Percentiles rank a stretch among this genome's conserved stretches.
Conservation (phyloP, 2,329 filamentous ascomycete genomes). For the Xenoacremonium recifei region DNA sequence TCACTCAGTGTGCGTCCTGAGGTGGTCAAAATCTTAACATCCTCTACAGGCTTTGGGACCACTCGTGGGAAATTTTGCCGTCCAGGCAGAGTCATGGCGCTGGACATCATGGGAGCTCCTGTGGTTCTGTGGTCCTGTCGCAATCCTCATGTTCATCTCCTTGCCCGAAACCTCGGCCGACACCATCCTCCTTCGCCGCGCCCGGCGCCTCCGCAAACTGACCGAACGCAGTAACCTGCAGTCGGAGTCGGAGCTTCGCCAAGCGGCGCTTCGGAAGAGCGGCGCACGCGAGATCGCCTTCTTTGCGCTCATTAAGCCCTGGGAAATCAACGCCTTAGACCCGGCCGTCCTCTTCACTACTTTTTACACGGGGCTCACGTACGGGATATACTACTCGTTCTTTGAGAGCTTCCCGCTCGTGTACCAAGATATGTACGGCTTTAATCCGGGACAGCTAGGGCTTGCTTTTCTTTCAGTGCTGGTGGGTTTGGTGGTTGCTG, state of each 20-base stretch:
- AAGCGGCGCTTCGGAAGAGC: conserved; percentile 30
- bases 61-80: neutral
- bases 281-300: conserved; percentile 36
- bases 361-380: conserved; percentile 41
- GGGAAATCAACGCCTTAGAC: conserved; percentile 33
- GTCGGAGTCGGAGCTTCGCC: conserved; percentile 9
- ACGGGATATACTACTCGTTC: conserved; percentile 42
- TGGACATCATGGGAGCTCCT: conserved; percentile 25
- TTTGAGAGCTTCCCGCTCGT: conserved; percentile 18
- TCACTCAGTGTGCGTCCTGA: neutral
- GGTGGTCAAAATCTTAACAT: neutral
- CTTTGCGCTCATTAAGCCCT: conserved; percentile 24
- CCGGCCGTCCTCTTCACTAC: conserved; percentile 42
- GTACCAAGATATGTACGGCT: conserved; percentile 19
- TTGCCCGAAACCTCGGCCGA: conserved; percentile 22
- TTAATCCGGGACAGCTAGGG: conserved; percentile 60
- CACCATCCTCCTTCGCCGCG: conserved; percentile 21
- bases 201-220: conserved; percentile 10
- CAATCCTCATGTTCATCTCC: conserved; percentile 21
- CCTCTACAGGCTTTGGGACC: neutral
- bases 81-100: conserved; percentile 13
- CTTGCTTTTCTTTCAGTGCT: conserved; percentile 40
- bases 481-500: conserved; percentile 56
- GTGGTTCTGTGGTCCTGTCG: conserved; percentile 15
- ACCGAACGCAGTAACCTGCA: conserved; percentile 11